These are phyloP conservation scores for Parachaetomium inaequale DNA, from an alignment of 495 filamentous ascomycete genomes.

Conservation along the genomic window DNA sequence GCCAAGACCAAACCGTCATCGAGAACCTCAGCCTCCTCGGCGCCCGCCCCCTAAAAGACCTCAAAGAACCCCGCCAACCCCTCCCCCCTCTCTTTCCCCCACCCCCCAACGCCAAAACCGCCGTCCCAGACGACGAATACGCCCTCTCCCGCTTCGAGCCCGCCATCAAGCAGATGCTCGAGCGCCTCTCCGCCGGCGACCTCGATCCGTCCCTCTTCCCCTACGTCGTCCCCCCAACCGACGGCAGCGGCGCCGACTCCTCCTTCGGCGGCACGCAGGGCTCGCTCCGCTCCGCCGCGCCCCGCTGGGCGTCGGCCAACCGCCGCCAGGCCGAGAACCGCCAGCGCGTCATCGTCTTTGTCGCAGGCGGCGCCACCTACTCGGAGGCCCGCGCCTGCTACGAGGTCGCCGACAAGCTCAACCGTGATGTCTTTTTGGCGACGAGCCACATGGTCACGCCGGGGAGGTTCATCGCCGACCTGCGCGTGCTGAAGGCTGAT, in stretches of 20 bases:
- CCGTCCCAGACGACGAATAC: conserved; percentile 57
- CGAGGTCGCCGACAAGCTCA: conserved; percentile 66
- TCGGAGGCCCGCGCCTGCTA: conserved; percentile 87
- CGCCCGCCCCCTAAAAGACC: conserved; percentile 62
- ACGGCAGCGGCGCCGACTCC: conserved; percentile 57
- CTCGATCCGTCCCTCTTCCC: conserved; percentile 74
- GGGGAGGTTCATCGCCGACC: conserved; percentile 71
- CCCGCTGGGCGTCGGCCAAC: conserved; percentile 87
- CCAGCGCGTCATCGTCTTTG: conserved; percentile 90
- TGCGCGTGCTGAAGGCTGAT: conserved; percentile 72
- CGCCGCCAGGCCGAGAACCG: conserved; percentile 71
- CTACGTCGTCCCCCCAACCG: conserved; percentile 65
- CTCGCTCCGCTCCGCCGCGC: conserved; percentile 81
- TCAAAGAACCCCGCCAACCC: conserved; percentile 71
- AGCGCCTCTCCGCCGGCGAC: conserved; percentile 61
- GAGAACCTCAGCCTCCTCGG: conserved; percentile 80
- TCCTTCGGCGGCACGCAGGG: conserved; percentile 59
- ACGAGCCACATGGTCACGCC: conserved; percentile 89
- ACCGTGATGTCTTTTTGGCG: conserved; percentile 83
- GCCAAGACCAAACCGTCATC: conserved; percentile 61
- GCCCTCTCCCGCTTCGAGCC: conserved; percentile 66
- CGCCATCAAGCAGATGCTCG: conserved; percentile 73
- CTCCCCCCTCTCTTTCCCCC: conserved; percentile 66
- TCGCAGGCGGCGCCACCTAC: conserved; percentile 94
- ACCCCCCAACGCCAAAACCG: conserved; percentile 49